Conservation (phyloP, 2,329 filamentous ascomycete genomes). For the Sporothrix brasiliensis region DNA sequence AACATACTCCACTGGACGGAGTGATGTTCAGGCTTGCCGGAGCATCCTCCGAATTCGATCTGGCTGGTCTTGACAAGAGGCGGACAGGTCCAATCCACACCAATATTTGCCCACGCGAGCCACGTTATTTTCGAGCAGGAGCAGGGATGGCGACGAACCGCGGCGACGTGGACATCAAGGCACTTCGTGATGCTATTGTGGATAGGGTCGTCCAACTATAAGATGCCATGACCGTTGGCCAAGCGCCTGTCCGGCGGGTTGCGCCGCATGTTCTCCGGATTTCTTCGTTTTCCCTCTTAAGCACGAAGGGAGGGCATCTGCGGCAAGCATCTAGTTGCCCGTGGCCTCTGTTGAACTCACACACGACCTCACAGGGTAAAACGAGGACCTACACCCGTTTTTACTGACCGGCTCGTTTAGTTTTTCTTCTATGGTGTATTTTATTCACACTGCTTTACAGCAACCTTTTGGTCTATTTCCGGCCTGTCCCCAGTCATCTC, state of each 20-base stretch:
- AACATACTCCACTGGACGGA: not conserved
- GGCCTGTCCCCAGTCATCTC: too few species aligned
- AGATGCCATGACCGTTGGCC: not conserved
- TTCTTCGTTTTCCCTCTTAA: not conserved
- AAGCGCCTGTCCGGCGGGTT: not conserved
- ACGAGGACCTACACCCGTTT: not conserved
- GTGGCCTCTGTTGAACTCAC: not conserved
- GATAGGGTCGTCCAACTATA: not conserved
- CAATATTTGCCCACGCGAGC: not conserved
- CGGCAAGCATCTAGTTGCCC: not conserved
- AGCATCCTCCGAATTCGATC: not conserved
- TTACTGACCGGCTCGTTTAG: conserved; percentile 15
- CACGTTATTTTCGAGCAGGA: not conserved
- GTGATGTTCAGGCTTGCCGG: too few species aligned
- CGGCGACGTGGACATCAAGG: not conserved
- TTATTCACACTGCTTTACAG: not conserved
- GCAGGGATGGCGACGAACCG: not conserved
- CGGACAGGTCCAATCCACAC: too few species aligned
- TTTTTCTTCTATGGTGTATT: not conserved
- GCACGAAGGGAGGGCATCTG: not conserved
- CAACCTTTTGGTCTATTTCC: not conserved
- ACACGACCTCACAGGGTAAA: conserved; percentile 2
- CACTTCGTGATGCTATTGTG: not conserved
- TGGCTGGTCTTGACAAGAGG: too few species aligned
- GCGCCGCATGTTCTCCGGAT: not conserved